phyloP scores from a whole-genome alignment of 2,329 filamentous ascomycete genomes.

The Pseudocercospora crystallina region DNA sequence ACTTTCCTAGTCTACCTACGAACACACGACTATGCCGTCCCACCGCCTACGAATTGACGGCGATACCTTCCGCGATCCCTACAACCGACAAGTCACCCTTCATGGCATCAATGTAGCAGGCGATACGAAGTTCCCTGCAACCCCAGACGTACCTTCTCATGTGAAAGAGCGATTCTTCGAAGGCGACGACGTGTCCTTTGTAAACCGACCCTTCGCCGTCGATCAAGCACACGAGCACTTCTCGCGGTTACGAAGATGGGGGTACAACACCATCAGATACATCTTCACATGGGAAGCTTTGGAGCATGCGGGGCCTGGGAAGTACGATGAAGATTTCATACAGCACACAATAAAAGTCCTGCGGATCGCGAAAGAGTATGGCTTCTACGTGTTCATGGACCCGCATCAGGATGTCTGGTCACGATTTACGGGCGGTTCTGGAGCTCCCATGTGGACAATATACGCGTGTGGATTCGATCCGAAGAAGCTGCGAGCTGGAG shows the following conservation, averaged over 20 bases:
- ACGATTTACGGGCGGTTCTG: conserved; percentile 87
- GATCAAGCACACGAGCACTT: conserved; percentile 86
- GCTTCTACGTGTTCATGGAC: conserved; percentile 97
- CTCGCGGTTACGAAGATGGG: conserved; percentile 77
- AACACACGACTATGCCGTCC: conserved; percentile 15
- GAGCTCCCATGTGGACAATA: conserved; percentile 95
- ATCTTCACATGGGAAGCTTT: conserved; percentile 99
- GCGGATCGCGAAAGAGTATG: conserved; percentile 80
- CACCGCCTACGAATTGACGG: conserved; percentile 77
- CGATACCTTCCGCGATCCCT: conserved; percentile 74
- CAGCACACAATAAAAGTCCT: conserved; percentile 84
- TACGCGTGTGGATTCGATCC: conserved; percentile 93
- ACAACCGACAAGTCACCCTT: conserved; percentile 82
- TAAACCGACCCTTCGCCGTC: conserved; percentile 77
- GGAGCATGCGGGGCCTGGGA: conserved; percentile 84
- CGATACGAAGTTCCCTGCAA: conserved; percentile 84
- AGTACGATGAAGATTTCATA: conserved; percentile 93
- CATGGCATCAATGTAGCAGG: conserved; percentile 92
- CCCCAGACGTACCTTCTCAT: conserved; percentile 79
- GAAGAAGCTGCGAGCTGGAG: conserved; percentile 76
- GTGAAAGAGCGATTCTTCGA: conserved; percentile 80
- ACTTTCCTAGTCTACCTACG: neutral
- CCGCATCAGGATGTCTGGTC: conserved; percentile 99
- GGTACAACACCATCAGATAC: conserved; percentile 95
- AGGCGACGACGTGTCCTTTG: conserved; percentile 86